phyloP scores from a whole-genome alignment of 257 asterid genomes.

The Mitragyna speciosa region DNA sequence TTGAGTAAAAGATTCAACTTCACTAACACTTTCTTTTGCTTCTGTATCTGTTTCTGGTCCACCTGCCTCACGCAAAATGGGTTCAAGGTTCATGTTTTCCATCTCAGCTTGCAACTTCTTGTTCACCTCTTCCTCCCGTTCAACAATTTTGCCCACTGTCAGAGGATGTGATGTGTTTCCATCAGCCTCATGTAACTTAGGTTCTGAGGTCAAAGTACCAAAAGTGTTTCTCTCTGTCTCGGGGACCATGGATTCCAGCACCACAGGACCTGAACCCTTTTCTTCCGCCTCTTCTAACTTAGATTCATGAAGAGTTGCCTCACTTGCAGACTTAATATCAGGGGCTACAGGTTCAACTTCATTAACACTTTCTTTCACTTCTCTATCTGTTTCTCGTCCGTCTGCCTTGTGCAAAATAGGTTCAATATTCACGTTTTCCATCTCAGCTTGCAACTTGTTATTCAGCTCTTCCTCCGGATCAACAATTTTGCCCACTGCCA shows the following conservation, averaged over 20 bases:
- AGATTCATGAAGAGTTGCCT: too few relatives aligned
- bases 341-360: neutral
- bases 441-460: neutral
- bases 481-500: constrained; percentile 1
- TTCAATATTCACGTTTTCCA: neutral
- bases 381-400: constrained; percentile 17
- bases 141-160: constrained; percentile 12
- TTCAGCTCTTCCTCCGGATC: constrained; percentile 28
- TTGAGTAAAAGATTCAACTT: neutral
- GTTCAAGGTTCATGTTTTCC: neutral
- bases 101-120: neutral
- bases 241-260: constrained; percentile 10
- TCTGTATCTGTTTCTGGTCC: constrained; percentile 19
- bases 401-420: neutral
- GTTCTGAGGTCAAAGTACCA: constrained; percentile 18
- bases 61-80: neutral
- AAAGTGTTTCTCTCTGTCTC: constrained; percentile 29
- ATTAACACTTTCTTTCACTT: constrained; percentile 21
- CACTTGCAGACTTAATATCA: too few relatives aligned
- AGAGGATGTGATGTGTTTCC: constrained; percentile 22
- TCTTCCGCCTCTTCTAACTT: neutral
- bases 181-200: constrained; percentile 26
- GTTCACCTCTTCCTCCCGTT: constrained; percentile 24
- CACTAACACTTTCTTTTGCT: constrained; percentile 22
- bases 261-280: constrained; percentile 4